Percentiles rank a stretch among this genome's conserved stretches.
Conservation (phyloP, 2,329 filamentous ascomycete genomes). For the Ascochyta pisi region DNA sequence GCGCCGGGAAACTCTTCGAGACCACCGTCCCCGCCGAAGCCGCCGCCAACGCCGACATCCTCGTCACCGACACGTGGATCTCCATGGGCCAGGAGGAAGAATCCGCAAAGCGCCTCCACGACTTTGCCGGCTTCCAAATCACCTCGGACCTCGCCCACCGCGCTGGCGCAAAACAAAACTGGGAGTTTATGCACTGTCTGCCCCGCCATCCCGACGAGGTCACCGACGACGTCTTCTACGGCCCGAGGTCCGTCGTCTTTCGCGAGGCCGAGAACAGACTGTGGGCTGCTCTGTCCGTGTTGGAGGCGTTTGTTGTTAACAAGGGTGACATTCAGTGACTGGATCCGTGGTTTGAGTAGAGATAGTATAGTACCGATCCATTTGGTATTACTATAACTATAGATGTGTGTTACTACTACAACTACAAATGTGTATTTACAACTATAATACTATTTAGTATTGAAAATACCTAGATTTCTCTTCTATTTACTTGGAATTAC, state of each 20-base stretch:
- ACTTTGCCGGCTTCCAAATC: constrained; percentile 90
- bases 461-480: no score
- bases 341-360: constrained; percentile 36
- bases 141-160: constrained; percentile 82
- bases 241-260: constrained; percentile 84
- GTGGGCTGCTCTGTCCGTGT: constrained; percentile 83
- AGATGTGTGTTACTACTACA: no score
- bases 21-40: constrained; percentile 83
- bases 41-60: constrained; percentile 82
- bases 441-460: no score
- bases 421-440: no score
- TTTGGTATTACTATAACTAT: not conserved
- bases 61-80: constrained; percentile 98
- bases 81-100: constrained; percentile 98
- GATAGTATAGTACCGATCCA: not conserved
- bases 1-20: constrained; percentile 72
- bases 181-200: constrained; percentile 99
- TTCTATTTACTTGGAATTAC: no score
- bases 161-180: constrained; percentile 84
- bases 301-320: constrained; percentile 94
- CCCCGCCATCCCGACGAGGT: constrained; percentile 94
- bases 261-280: constrained; percentile 92
- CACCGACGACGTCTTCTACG: constrained; percentile 92
- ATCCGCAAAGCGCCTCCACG: constrained; percentile 74
- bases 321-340: constrained; percentile 74